These are phyloP conservation scores for Pleurotus giganteus DNA, from an alignment of 768 basidiomycete species.

Conservation along the genomic window DNA sequence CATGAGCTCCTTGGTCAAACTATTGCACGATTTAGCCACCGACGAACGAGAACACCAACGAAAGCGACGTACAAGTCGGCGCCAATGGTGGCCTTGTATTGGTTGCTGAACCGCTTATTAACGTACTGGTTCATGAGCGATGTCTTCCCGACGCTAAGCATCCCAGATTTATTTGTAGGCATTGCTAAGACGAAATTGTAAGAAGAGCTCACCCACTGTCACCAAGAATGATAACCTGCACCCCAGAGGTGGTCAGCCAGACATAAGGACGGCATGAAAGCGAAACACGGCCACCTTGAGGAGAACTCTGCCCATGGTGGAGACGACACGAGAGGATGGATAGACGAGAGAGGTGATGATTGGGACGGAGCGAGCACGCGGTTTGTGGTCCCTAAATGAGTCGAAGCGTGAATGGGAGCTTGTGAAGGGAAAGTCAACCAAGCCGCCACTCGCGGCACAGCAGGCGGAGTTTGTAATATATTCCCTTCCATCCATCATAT, in stretches of 20 bases:
- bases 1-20: slow-evolving; percentile 97
- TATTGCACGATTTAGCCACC: slow-evolving; percentile 28
- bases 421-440: not conserved
- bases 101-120: slow-evolving; percentile 98
- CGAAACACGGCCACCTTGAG: slow-evolving; percentile 60
- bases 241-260: slow-evolving; percentile 9
- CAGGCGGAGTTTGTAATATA: slow-evolving; percentile 9
- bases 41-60: slow-evolving; percentile 13
- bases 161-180: slow-evolving; percentile 8
- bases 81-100: slow-evolving; percentile 99
- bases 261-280: not conserved
- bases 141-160: slow-evolving; percentile 90
- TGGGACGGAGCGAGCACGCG: slow-evolving; percentile 7
- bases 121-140: slow-evolving; percentile 99
- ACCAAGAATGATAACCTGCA: slow-evolving; percentile 96
- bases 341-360: slow-evolving; percentile 21
- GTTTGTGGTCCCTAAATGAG: too few species aligned
- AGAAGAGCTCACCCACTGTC: slow-evolving; percentile 80
- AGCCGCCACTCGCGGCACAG: slow-evolving; percentile 4
- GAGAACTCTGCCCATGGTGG: slow-evolving; percentile 77
- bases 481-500: not conserved
- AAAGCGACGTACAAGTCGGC: slow-evolving; percentile 80
- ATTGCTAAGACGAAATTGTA: slow-evolving; percentile 1
- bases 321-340: slow-evolving; percentile 19
- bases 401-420: too few species aligned